Conservation (phyloP, 2,329 filamentous ascomycete genomes). For the Hymenoscyphus occultus region DNA sequence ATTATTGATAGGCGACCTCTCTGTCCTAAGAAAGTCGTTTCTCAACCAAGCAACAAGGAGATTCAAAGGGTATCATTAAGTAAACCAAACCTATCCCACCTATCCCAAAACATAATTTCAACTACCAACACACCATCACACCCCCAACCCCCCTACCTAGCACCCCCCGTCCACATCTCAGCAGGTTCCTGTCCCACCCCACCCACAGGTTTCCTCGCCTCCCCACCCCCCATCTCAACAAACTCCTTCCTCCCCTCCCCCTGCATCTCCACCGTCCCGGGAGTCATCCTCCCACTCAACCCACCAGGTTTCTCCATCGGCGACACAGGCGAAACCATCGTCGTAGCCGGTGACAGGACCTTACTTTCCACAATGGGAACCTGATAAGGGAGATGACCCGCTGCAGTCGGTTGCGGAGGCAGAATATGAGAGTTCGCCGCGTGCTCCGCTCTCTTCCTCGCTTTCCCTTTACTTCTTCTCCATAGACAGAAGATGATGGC, state of each 20-base stretch:
- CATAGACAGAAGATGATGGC: constrained; percentile 5
- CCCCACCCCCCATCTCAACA: constrained; percentile 1
- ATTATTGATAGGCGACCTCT: no score
- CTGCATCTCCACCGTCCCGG: not conserved
- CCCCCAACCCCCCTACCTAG: not conserved
- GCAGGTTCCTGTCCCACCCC: not conserved
- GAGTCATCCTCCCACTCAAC: not conserved
- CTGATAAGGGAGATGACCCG: not conserved
- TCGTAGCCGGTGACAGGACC: not conserved
- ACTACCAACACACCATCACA: not conserved
- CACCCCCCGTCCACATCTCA: not conserved
- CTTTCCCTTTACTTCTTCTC: not conserved
- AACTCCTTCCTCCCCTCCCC: constrained; percentile 1
- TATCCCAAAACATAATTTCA: not conserved
- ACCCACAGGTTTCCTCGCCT: not conserved
- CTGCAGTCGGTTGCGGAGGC: not conserved
- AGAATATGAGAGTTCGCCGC: not conserved
- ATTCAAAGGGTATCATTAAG: no score
- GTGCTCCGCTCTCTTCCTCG: not conserved
- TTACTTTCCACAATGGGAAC: not conserved
- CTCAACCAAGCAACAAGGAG: no score
- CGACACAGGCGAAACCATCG: not conserved
- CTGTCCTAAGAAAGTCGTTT: no score
- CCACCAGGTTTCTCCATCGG: not conserved
- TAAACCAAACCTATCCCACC: no score